Percentiles rank a stretch among this genome's conserved stretches.
phyloP scores from a whole-genome alignment of 805 yeast genomes.

The Spathaspora girioi region DNA sequence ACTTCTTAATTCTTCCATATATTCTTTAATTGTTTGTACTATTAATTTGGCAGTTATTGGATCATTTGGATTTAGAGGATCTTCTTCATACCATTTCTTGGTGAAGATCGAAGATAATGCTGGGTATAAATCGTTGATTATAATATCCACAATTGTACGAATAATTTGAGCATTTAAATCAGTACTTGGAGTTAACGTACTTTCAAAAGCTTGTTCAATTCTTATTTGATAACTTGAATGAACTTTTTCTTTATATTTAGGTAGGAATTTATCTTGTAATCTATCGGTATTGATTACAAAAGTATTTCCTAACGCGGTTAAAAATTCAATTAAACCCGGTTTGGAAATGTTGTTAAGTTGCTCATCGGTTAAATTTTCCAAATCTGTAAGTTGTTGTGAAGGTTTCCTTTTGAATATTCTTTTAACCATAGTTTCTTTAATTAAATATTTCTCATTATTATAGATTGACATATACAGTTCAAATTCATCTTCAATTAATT shows the following conservation, averaged over 20 bases:
- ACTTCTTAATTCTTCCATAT: slow-evolving; percentile 59
- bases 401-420: slow-evolving; percentile 26
- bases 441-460: slow-evolving; percentile 34
- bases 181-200: slow-evolving; percentile 56
- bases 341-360: slow-evolving; percentile 33
- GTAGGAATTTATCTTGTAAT: slow-evolving; percentile 62
- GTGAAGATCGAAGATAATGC: slow-evolving; percentile 63
- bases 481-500: slow-evolving; percentile 44
- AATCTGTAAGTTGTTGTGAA: slow-evolving; percentile 17
- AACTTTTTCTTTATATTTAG: slow-evolving; percentile 58
- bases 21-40: slow-evolving; percentile 72
- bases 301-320: slow-evolving; percentile 81
- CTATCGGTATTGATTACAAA: slow-evolving; percentile 73
- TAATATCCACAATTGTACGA: slow-evolving; percentile 60
- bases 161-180: slow-evolving; percentile 80
- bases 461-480: slow-evolving; percentile 39
- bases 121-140: slow-evolving; percentile 66
- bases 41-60: slow-evolving; percentile 54
- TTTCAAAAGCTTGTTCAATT: slow-evolving; percentile 34
- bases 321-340: slow-evolving; percentile 77
- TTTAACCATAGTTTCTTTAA: slow-evolving; percentile 43
- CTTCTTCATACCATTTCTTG: slow-evolving; percentile 61
- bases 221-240: slow-evolving; percentile 37
- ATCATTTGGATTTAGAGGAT: slow-evolving; percentile 19
- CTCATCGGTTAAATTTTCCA: slow-evolving; percentile 39